These are phyloP conservation scores for Spatholobus suberectus DNA, from an alignment of 306 rosid genomes.

Conservation along the genomic window DNA sequence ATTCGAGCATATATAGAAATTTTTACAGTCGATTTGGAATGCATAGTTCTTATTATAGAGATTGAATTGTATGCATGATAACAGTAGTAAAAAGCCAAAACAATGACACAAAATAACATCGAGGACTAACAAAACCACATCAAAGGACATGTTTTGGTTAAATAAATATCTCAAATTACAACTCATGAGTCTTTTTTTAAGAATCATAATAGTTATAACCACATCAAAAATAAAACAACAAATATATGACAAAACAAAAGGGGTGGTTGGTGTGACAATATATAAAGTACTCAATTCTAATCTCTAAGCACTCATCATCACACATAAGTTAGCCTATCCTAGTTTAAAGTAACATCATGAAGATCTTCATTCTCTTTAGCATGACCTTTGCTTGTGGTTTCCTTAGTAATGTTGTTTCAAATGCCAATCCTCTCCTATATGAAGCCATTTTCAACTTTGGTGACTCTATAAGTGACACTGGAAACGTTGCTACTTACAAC, in stretches of 20 bases:
- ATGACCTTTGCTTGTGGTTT: background rate
- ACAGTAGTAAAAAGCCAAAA: background rate
- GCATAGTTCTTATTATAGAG: background rate
- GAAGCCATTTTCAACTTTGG: background rate
- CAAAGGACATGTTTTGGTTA: background rate
- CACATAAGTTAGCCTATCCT: background rate
- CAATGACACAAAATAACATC: background rate
- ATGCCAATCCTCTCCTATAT: background rate
- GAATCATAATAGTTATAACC: background rate
- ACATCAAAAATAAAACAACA: too few species aligned
- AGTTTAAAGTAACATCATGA: background rate
- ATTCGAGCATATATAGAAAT: too few species aligned
- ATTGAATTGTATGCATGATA: background rate
- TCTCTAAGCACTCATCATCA: background rate
- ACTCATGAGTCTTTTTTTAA: too few species aligned
- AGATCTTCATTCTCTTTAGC: background rate
- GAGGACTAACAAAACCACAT: background rate
- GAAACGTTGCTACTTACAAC: background rate
- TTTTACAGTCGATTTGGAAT: too few species aligned
- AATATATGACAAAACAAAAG: background rate
- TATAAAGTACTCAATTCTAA: background rate
- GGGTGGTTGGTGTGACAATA: background rate
- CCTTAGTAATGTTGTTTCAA: too few species aligned
- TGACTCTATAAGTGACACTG: background rate
- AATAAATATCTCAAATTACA: background rate